phyloP scores from a whole-genome alignment of 2,329 filamentous ascomycete genomes.

The Arthrobotrys entomopaga region DNA sequence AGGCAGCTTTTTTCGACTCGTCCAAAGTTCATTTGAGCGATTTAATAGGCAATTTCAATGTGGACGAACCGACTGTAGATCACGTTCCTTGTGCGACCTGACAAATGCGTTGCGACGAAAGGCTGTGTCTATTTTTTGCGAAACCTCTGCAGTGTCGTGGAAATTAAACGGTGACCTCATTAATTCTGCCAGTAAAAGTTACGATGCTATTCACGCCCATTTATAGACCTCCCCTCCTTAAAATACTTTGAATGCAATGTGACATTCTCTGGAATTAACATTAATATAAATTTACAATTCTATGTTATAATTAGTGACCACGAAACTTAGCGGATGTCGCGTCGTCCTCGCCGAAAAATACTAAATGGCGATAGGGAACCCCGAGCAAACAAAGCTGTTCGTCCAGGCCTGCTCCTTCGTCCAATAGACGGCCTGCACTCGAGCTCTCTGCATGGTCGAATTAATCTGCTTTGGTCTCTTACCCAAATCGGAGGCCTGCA shows the following conservation, averaged over 20 bases:
- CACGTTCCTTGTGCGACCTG: slow-evolving; percentile 48
- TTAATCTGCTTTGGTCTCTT: slow-evolving; percentile 19
- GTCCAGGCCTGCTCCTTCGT: background rate
- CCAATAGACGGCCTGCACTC: background rate
- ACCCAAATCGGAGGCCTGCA: slow-evolving; percentile 21
- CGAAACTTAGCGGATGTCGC: background rate
- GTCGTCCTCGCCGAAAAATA: slow-evolving; percentile 27
- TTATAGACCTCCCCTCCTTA: no score
- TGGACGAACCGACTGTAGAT: slow-evolving; percentile 11
- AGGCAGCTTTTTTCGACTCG: slow-evolving; percentile 42
- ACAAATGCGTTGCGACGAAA: slow-evolving; percentile 31
- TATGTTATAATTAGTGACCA: no score
- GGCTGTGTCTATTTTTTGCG: slow-evolving; percentile 21
- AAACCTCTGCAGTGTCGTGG: no score
- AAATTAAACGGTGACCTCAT: no score
- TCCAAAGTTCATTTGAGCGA: slow-evolving; percentile 1
- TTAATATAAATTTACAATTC: no score
- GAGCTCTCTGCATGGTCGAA: background rate
- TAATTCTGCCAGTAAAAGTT: no score
- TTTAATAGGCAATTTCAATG: slow-evolving; percentile 6
- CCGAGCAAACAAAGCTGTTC: background rate
- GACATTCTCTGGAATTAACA: no score
- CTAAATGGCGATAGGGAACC: background rate
- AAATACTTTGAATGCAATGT: no score
- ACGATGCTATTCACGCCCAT: no score